A percentile compares a stretch with the other conserved stretches of the same genome.
Conservation (phyloP, 441 rosid genomes). For the Pelargonium myrrhifolium region DNA sequence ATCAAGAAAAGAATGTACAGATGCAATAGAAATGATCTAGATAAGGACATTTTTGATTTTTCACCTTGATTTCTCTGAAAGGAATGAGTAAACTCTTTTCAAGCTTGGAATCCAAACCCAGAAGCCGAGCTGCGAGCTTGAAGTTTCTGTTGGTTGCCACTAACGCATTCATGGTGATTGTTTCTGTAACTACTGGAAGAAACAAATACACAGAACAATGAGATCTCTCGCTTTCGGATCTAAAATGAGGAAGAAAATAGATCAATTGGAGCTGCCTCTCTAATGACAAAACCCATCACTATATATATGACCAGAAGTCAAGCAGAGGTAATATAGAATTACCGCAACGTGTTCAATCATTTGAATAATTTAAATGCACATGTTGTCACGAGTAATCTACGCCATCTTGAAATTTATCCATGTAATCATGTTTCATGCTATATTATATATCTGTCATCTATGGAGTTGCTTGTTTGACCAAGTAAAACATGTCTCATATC, state of each 20-base stretch:
- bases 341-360: not conserved
- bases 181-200: not conserved
- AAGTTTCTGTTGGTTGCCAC: slow-evolving; percentile 89
- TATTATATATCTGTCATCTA: not conserved
- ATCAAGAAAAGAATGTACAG: not conserved
- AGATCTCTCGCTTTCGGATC: not conserved
- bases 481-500: not conserved
- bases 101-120: slow-evolving; percentile 83
- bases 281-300: not conserved
- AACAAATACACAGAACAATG: not conserved
- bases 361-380: not conserved
- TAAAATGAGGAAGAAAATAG: not conserved
- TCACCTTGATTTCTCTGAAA: slow-evolving; percentile 79
- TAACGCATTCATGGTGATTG: slow-evolving; percentile 71
- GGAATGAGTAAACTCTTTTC: slow-evolving; percentile 85
- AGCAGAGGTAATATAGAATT: not conserved
- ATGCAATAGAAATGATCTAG: not conserved
- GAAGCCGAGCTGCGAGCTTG: slow-evolving; percentile 71
- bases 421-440: not conserved
- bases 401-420: not conserved
- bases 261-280: not conserved
- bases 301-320: not conserved
- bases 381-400: not conserved
- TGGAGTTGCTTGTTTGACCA: not conserved
- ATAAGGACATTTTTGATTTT: not conserved